These are phyloP conservation scores for Senecio squalidus DNA, from an alignment of 140 eudicot species.

Conservation along the genomic window DNA sequence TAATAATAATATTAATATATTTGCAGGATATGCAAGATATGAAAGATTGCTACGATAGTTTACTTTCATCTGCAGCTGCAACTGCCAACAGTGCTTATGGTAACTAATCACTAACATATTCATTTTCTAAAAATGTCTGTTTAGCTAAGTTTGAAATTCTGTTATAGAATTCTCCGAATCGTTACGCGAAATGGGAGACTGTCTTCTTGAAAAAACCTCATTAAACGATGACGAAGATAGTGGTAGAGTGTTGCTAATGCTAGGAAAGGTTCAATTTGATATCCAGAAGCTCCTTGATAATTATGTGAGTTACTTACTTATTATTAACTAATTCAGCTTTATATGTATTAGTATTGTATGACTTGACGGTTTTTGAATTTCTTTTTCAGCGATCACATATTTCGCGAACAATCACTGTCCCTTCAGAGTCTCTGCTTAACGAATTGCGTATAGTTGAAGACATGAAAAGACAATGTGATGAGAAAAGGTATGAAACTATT, in stretches of 20 bases:
- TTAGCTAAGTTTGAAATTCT: constrained; percentile 8
- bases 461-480: constrained; percentile 80
- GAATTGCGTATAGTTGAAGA: constrained; percentile 90
- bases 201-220: constrained; percentile 80
- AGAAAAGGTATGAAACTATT: constrained; percentile 48
- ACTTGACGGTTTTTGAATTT: neutral
- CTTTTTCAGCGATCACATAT: constrained; percentile 75
- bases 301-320: constrained; percentile 47
- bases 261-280: constrained; percentile 74
- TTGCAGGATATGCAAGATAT: constrained; percentile 75
- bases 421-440: constrained; percentile 90
- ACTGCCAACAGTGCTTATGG: constrained; percentile 81
- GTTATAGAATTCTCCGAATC: constrained; percentile 87
- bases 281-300: constrained; percentile 69
- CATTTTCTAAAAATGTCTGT: neutral
- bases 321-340: too few relatives aligned
- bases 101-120: constrained; percentile 5
- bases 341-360: neutral
- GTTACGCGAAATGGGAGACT: constrained; percentile 75
- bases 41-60: constrained; percentile 82
- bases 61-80: constrained; percentile 83
- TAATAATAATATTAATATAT: neutral
- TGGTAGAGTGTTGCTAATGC: constrained; percentile 73
- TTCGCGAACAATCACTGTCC: constrained; percentile 67
- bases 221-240: constrained; percentile 75